These are phyloP conservation scores for Diaporthe sp. DNA, from an alignment of 2,329 filamentous ascomycete genomes.

Conservation along the genomic window DNA sequence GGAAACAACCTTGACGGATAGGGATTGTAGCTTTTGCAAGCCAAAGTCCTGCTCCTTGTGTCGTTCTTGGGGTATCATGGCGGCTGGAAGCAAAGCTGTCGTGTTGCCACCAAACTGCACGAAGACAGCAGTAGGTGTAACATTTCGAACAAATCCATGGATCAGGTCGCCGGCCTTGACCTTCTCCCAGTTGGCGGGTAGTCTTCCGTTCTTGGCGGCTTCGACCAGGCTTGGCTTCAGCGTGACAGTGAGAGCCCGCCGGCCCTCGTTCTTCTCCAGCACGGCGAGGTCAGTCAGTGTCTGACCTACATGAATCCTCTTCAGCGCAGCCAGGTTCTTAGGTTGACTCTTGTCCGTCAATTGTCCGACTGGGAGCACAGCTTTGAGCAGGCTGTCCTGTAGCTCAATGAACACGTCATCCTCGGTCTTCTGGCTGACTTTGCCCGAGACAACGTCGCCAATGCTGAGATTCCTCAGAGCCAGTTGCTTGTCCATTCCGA, in stretches of 20 bases:
- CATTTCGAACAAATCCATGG: conserved; percentile 85
- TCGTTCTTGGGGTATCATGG: conserved; percentile 78
- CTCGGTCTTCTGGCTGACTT: conserved; percentile 82
- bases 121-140: conserved; percentile 84
- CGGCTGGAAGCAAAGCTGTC: conserved; percentile 83
- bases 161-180: conserved; percentile 75
- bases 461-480: conserved; percentile 79
- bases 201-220: conserved; percentile 75
- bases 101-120: conserved; percentile 86
- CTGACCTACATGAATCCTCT: conserved; percentile 87
- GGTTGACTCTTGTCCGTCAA: conserved; percentile 85
- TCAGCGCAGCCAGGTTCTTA: conserved; percentile 81
- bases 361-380: conserved; percentile 80
- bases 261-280: conserved; percentile 84
- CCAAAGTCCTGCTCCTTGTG: conserved; percentile 79
- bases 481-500: conserved; percentile 79
- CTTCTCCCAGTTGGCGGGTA: conserved; percentile 79
- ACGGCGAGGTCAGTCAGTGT: conserved; percentile 84
- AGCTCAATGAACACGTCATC: conserved; percentile 84
- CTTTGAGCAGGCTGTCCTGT: conserved; percentile 78
- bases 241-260: conserved; percentile 79
- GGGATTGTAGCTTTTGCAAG: conserved; percentile 78
- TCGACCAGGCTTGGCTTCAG: conserved; percentile 86
- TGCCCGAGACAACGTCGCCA: conserved; percentile 81
- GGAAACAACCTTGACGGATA: conserved; percentile 77